Percentiles rank a stretch among this genome's conserved stretches.
phyloP scores from a whole-genome alignment of 768 basidiomycete species.

The Amanita subjunquillea region DNA sequence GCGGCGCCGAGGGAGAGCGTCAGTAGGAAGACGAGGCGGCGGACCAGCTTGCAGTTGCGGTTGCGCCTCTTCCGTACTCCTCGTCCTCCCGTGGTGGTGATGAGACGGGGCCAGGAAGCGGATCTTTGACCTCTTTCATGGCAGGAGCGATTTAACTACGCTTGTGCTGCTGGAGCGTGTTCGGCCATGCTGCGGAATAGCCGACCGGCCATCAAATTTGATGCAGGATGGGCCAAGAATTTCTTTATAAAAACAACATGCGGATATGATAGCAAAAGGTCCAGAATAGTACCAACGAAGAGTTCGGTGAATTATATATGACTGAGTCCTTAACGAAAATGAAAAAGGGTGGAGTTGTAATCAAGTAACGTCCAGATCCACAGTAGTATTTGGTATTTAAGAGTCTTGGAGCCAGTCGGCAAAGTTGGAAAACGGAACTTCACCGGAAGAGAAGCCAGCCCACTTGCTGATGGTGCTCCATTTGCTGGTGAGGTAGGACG shows the following conservation, averaged over 20 bases:
- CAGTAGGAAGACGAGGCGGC: not conserved
- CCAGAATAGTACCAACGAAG: too few species aligned
- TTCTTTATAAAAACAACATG: too few species aligned
- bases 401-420: constrained; percentile 7
- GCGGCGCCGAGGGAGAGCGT: not conserved
- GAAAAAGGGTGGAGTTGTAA: not conserved
- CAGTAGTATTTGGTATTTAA: not conserved
- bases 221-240: too few species aligned
- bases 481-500: constrained; percentile 5
- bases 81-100: not conserved
- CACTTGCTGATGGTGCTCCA: constrained; percentile 5
- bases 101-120: not conserved
- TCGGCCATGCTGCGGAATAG: not conserved
- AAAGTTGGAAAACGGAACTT: constrained; percentile 5
- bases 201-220: not conserved
- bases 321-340: not conserved
- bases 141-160: not conserved
- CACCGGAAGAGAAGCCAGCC: constrained; percentile 4
- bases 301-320: too few species aligned
- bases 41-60: not conserved
- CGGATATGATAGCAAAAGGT: not conserved
- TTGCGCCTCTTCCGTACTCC: not conserved
- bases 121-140: constrained; percentile 1
- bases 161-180: not conserved
- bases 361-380: not conserved